Base-by-base conservation (phyloP, 257 asterid genomes). In the Capsicum pubescens region DNA sequence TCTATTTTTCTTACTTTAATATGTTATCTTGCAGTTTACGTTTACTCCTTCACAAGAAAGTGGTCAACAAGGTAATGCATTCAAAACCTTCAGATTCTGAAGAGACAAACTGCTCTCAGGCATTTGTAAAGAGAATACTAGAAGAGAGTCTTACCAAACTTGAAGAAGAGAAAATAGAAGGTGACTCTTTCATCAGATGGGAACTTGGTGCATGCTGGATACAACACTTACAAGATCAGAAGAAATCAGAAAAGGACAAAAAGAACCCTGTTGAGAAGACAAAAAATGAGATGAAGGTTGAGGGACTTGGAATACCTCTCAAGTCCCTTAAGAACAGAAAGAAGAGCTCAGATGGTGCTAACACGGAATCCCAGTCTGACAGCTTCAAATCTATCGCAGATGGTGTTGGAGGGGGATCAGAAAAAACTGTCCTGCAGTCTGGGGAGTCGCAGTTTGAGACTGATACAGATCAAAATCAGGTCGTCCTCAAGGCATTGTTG, bases 121-220 rank as follows among this genome's bases (percentile, higher is more conserved):
- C 91, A 82, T 93, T 92, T 90, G 95, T 95, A 16, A 91, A 89
- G 92, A 89, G 84, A 85, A 88, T 96, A 90, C 85, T 96, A 87
- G 95, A 90, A 92, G 93, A 90, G 83, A 94, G 99, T 91, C 94
- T 96, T 84, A 84, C 80, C 81, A 91, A 94, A 89, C 97, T 96
- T 85, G 91, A 86, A 87, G 93, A 93, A 88, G 97, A 94, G 89
- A 93, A 92, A 89, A 66, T 74, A 58, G 87, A 85, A 72, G 87
- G 76, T 44, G 98, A 96, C 85, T 84, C 91, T 86, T 94, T 91
- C 82, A 90, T 93, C 84, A 93, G 99, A 89, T 95, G 99, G 99
- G 99, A 95, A 87, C 98, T 95, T 86, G 99, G 98, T 78, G 99
- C 99, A 80, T 95, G 99, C 92, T 95, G 99, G 99, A 88, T 95